Percentiles rank a stretch among this genome's conserved stretches.
Evolutionary conservation across 164 flowering plant genomes (phyloP).

Genomic region (Tetrastigma voinierianum): DNA sequence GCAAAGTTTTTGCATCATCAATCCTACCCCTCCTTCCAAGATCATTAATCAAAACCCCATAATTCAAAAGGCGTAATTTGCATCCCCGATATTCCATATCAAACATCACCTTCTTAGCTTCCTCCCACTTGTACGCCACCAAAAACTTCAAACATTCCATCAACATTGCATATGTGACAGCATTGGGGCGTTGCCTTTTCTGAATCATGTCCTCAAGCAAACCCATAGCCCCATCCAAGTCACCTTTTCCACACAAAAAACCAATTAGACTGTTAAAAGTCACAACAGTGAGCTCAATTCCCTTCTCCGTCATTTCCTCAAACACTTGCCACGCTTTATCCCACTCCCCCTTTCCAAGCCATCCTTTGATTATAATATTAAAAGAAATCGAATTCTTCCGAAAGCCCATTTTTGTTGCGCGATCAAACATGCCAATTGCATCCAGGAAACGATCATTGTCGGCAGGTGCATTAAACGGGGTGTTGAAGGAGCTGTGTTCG

Average conservation of each 20-base stretch:
- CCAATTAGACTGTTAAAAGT: constrained; percentile 74
- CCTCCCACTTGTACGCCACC: constrained; percentile 51
- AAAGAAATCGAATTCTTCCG: constrained; percentile 59
- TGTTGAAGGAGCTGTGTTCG: constrained; percentile 70
- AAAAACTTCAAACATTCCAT: constrained; percentile 75
- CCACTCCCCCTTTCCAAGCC: constrained; percentile 45
- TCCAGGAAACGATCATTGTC: constrained; percentile 37
- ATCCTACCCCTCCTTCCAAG: constrained; percentile 67
- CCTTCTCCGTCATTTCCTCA: constrained; percentile 94
- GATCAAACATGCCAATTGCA: constrained; percentile 44
- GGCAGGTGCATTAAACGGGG: constrained; percentile 57
- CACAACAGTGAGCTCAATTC: constrained; percentile 63
- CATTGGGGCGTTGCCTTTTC: constrained; percentile 58
- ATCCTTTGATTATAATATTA: constrained; percentile 69
- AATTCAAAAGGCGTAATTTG: constrained; percentile 55
- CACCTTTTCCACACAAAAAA: constrained; percentile 55
- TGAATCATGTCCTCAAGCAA: constrained; percentile 61
- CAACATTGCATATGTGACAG: constrained; percentile 64
- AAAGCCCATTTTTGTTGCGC: constrained; percentile 43
- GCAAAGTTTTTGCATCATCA: constrained; percentile 62
- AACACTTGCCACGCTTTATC: constrained; percentile 55
- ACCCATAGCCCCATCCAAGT: constrained; percentile 42
- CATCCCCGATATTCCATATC: constrained; percentile 94
- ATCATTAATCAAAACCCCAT: constrained; percentile 79
- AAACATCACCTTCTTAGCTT: constrained; percentile 86